Conservation (phyloP, 768 basidiomycete genomes). For the Mycena floridula region DNA sequence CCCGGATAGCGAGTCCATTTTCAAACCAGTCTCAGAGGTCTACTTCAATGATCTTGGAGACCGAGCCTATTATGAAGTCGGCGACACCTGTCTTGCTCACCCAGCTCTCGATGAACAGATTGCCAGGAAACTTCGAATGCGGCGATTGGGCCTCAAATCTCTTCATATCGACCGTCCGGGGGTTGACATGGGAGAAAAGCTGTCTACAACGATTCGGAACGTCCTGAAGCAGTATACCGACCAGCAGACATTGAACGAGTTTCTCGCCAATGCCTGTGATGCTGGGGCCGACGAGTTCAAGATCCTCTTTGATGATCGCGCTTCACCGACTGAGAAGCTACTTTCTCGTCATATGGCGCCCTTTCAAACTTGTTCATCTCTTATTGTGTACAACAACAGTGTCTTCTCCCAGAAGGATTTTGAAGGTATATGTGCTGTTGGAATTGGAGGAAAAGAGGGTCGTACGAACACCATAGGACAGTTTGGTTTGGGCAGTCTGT, state of each 20-base stretch:
- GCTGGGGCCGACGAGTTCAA: conserved; percentile 39
- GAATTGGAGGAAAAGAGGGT: conserved; percentile 38
- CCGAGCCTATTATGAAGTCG: not conserved
- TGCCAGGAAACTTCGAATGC: conserved; percentile 11
- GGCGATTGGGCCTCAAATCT: conserved; percentile 8
- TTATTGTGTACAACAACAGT: conserved; percentile 40
- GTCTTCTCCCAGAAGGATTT: conserved; percentile 38
- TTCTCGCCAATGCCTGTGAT: conserved; percentile 49
- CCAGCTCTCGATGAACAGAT: conserved; percentile 1
- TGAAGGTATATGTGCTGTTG: conserved; percentile 36
- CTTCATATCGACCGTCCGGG: conserved; percentile 18
- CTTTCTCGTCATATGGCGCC: conserved; percentile 27
- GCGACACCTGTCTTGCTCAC: conserved; percentile 4
- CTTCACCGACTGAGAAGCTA: conserved; percentile 9
- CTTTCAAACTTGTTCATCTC: conserved; percentile 28
- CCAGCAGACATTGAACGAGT: conserved; percentile 40
- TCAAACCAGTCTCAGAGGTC: conserved; percentile 23
- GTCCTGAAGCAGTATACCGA: conserved; percentile 37
- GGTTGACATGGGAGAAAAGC: conserved; percentile 37
- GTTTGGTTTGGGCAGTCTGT: conserved; percentile 46
- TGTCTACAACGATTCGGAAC: conserved; percentile 35
- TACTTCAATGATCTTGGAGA: conserved; percentile 37
- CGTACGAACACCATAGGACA: conserved; percentile 37
- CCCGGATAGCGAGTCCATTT: conserved; percentile 22
- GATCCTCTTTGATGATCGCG: conserved; percentile 30